Conservation (phyloP, 2,329 filamentous ascomycete genomes). For the Rutstroemia sydowiana region DNA sequence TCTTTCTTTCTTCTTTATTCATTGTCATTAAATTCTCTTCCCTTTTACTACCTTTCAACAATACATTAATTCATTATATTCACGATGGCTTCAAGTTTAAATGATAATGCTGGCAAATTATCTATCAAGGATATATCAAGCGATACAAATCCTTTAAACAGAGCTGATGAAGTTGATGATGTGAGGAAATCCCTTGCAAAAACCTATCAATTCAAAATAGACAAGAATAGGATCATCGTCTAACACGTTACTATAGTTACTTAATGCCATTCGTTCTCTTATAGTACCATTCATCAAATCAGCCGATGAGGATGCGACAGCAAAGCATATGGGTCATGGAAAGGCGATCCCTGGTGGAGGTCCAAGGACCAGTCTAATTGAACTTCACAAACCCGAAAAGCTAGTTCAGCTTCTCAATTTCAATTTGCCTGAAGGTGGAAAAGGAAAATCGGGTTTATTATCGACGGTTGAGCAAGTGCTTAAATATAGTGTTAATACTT, state of each 20-base stretch:
- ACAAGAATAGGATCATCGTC: constrained; percentile 4
- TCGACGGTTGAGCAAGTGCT: constrained; percentile 64
- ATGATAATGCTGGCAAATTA: neutral
- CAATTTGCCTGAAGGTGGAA: constrained; percentile 49
- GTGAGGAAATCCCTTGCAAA: constrained; percentile 30
- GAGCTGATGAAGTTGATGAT: constrained; percentile 41
- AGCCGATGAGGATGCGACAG: constrained; percentile 57
- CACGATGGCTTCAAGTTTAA: constrained; percentile 1
- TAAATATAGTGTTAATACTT: constrained; percentile 91
- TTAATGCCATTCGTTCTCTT: constrained; percentile 58
- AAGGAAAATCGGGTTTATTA: constrained; percentile 67
- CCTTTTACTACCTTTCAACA: neutral
- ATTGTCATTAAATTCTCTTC: neutral
- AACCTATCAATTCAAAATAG: neutral
- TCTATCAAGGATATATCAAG: constrained; percentile 10
- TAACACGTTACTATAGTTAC: constrained; percentile 43
- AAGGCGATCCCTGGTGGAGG: constrained; percentile 33
- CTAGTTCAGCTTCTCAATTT: constrained; percentile 49
- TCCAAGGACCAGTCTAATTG: constrained; percentile 52
- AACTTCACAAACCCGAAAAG: constrained; percentile 52
- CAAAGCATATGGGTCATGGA: constrained; percentile 46
- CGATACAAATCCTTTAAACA: constrained; percentile 20
- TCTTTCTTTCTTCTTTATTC: neutral
- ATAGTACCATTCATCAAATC: constrained; percentile 63
- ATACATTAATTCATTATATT: too few relatives aligned